phyloP scores from a whole-genome alignment of 139 green algal species.

The Astrephomene gubernaculifera region DNA sequence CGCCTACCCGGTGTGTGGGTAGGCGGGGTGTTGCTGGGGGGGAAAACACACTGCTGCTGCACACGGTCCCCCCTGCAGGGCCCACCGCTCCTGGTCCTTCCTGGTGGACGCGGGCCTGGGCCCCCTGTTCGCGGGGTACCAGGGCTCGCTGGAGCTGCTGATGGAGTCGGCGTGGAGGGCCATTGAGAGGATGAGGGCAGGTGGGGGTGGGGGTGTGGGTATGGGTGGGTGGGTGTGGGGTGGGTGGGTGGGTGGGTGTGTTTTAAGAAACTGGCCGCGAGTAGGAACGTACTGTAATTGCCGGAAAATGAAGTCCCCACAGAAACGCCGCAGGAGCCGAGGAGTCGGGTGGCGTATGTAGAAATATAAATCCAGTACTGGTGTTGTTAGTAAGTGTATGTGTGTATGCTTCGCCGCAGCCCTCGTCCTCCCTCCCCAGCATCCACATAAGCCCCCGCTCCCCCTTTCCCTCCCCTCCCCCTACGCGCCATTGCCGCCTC shows the following conservation, averaged over 20 bases:
- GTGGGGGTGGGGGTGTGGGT: background rate
- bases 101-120: background rate
- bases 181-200: background rate
- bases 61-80: background rate
- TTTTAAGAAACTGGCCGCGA: too few relatives aligned
- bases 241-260: background rate
- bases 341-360: too few relatives aligned
- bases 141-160: background rate
- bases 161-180: background rate
- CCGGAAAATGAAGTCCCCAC: too few relatives aligned
- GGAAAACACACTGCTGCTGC: background rate
- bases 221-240: too few relatives aligned
- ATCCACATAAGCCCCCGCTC: background rate
- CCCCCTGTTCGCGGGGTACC: constrained; percentile 7
- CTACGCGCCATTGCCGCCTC: background rate
- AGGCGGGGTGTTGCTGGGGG: background rate
- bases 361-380: too few relatives aligned
- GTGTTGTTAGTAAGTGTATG: too few relatives aligned
- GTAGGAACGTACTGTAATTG: too few relatives aligned
- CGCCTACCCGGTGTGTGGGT: too few relatives aligned
- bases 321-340: too few relatives aligned
- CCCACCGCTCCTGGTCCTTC: constrained; percentile 23
- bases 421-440: background rate
- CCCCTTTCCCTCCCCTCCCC: background rate
- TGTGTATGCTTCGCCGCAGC: too few relatives aligned